Base-by-base conservation (phyloP, 805 yeast species). In the Ogataea wickerhamii region DNA sequence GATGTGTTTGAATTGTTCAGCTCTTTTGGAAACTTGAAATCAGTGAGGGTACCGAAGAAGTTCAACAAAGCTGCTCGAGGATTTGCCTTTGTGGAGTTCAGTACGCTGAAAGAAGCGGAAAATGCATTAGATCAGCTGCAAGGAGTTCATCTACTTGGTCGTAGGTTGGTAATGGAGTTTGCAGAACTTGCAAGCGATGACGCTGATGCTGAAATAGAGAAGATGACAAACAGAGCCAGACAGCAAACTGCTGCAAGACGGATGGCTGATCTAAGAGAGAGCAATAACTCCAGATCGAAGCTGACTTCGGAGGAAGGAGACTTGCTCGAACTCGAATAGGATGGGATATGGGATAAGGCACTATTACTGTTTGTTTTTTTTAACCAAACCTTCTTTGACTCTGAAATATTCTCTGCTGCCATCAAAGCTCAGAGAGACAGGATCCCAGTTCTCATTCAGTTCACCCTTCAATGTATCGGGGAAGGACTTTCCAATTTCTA, bases 141-240 rank as follows among this genome's bases (percentile, higher is more conserved):
- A 58, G 98, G 98, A 44, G 96, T 94, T 3, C 98, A 93, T 73
- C 82, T 93, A 66, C 73, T 93, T 36, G 98, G 98, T 23, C 83
- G 98, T 67, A 76, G 96, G 48, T 70, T 93, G 48, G 96, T 91
- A 10, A 80, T 93, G 81, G 94, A 91, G 58, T 89, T 75, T 55
- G 98, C 98, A 12, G 82, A 87, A 55, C 77, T 74, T 44, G 95
- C 82, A 37, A 76, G 89, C 22, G 82, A 71, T 28, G 78, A 86
- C 59, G 95, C 87, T 11, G 97, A 93, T 61, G 91, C 77, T 36
- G 96, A 89, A 62, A 88, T 91, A 48, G 88, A 80, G 26, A 78
- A 81, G 59, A 85, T 93, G 96, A 89, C 95, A 10, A 74, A 72
- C 50, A 88, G 84, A 68, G 95, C 87, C 24, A 74, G 73, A 58